Evolutionary conservation across 2,329 filamentous ascomycete genomes (phyloP).

Genomic region (Fusarium illudens): DNA sequence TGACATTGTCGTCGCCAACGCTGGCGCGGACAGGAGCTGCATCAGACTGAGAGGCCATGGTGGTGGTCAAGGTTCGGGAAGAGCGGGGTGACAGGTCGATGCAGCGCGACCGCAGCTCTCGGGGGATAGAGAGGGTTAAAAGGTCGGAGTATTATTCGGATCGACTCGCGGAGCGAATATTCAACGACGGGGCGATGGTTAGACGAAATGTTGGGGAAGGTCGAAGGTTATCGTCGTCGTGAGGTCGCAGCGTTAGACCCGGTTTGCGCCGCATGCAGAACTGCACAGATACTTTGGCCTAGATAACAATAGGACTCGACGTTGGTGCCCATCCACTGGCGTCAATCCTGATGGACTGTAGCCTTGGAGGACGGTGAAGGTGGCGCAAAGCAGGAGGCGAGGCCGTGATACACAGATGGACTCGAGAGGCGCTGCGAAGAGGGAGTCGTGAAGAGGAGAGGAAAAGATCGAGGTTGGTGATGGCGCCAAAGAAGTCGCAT

Average conservation of each 20-base stretch:
- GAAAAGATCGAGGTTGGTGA: conserved; percentile 4
- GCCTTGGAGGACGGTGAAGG: conserved; percentile 5
- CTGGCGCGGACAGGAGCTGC: conserved; percentile 32
- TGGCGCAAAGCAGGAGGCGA: conserved; percentile 2
- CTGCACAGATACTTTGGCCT: conserved; percentile 22
- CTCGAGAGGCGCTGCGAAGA: not conserved
- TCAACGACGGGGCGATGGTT: not conserved
- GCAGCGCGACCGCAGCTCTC: not conserved
- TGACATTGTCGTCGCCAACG: conserved; percentile 47
- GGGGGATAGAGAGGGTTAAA: not conserved
- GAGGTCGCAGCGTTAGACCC: conserved; percentile 19
- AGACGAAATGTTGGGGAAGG: not conserved
- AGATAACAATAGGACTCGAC: conserved; percentile 19
- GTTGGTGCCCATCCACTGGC: conserved; percentile 12
- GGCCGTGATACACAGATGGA: not conserved
- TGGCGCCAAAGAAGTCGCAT: conserved; percentile 22
- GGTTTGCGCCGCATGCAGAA: conserved; percentile 34
- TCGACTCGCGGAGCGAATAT: not conserved
- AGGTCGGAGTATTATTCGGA: not conserved
- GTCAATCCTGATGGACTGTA: conserved; percentile 9
- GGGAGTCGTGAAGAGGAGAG: conserved; percentile 2
- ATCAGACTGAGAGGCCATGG: conserved; percentile 35
- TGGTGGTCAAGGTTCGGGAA: conserved; percentile 10
- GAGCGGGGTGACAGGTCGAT: conserved; percentile 18
- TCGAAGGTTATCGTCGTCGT: conserved; percentile 6